Conservation (phyloP, 1,284 basidiomycete species). For the Irpex lacteus region DNA sequence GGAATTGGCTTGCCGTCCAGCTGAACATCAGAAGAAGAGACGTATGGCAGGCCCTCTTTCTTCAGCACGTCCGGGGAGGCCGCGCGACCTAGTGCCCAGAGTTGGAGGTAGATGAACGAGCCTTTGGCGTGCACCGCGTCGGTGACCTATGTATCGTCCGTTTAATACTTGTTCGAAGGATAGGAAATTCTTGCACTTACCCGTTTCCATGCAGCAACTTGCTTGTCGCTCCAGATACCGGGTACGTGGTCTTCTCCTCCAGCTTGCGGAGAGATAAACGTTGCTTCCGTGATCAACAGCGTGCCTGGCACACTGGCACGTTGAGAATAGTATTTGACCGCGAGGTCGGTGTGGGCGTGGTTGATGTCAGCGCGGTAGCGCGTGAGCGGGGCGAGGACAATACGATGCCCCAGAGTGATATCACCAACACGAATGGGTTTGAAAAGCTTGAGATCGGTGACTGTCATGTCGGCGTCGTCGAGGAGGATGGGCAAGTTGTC, state of each 20-base stretch:
- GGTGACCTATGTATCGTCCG: constrained; percentile 19
- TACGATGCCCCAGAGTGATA: constrained; percentile 34
- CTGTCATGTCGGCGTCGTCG: too few relatives aligned
- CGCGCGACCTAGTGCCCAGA: constrained; percentile 45
- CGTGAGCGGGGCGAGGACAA: constrained; percentile 50
- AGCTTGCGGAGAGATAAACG: constrained; percentile 37
- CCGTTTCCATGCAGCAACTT: constrained; percentile 46
- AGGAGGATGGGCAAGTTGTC: too few relatives aligned
- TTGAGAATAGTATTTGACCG: constrained; percentile 40
- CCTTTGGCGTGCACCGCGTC: constrained; percentile 31
- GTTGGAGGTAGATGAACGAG: constrained; percentile 42
- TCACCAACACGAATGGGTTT: too few relatives aligned
- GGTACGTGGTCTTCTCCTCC: constrained; percentile 38
- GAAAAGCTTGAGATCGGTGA: too few relatives aligned
- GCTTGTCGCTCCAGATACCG: constrained; percentile 42
- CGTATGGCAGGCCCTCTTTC: constrained; percentile 27
- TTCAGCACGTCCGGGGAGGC: constrained; percentile 30
- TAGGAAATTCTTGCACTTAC: constrained; percentile 22
- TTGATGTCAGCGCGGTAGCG: constrained; percentile 31
- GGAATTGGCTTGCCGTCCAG: constrained; percentile 31
- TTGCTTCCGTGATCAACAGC: constrained; percentile 48
- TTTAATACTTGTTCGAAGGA: too few relatives aligned
- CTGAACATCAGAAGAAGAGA: constrained; percentile 39
- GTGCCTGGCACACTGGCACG: constrained; percentile 33
- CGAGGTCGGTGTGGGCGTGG: constrained; percentile 28